Evolutionary conservation across 305 asterid genomes (phyloP).

Genomic region (Plantago coronopus): DNA sequence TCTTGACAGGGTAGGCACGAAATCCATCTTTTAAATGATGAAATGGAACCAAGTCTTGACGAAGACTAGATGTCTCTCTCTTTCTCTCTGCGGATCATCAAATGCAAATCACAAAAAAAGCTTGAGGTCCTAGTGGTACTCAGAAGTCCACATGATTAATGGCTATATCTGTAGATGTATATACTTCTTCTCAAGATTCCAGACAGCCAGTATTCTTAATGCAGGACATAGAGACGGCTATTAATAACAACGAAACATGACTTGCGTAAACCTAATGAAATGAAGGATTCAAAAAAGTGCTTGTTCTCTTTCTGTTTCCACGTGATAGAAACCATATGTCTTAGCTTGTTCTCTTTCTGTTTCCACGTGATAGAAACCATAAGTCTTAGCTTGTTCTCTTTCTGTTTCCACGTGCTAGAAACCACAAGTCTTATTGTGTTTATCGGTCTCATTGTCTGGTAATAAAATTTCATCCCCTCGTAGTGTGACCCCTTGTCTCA

Average conservation of each 20-base stretch:
- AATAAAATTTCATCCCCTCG: background rate
- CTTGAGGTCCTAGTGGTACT: background rate
- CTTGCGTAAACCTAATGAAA: background rate
- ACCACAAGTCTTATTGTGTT: background rate
- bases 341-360: too few species aligned
- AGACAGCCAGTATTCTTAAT: background rate
- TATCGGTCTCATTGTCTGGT: background rate
- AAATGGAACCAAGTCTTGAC: too few species aligned
- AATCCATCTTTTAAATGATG: too few species aligned
- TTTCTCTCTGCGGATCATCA: too few species aligned
- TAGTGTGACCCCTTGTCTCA: conserved; percentile 1
- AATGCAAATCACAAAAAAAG: too few species aligned
- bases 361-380: background rate
- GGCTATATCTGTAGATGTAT: conserved; percentile 2
- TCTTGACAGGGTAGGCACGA: too few species aligned
- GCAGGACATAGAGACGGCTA: background rate
- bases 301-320: background rate
- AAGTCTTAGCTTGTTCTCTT: background rate
- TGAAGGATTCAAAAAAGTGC: background rate
- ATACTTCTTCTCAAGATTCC: conserved; percentile 15
- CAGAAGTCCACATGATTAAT: conserved; percentile 1
- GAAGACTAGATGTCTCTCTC: too few species aligned
- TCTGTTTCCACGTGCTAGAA: background rate
- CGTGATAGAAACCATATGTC: conserved; percentile 1
- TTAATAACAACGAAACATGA: background rate